Evolutionary conservation across 2,329 filamentous ascomycete genomes (phyloP).

Genomic region (Fusarium citri): DNA sequence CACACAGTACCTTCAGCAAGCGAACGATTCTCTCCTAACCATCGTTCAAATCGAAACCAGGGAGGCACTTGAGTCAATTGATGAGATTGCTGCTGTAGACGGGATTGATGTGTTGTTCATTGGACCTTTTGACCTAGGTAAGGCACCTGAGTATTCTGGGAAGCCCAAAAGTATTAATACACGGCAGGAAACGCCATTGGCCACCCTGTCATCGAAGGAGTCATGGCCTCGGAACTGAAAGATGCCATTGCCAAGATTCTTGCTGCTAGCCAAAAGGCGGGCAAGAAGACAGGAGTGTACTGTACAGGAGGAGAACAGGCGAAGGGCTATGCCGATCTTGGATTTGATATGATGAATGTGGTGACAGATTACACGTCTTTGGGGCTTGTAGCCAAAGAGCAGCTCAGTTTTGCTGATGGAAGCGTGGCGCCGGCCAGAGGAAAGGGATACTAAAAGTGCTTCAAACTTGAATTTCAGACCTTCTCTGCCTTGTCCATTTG

Average conservation of each 20-base stretch:
- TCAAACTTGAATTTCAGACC: slow-evolving; percentile 12
- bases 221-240: slow-evolving; percentile 68
- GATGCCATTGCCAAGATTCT: slow-evolving; percentile 69
- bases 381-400: slow-evolving; percentile 56
- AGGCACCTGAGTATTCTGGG: not conserved
- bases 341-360: slow-evolving; percentile 72
- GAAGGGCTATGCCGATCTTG: slow-evolving; percentile 64
- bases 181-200: slow-evolving; percentile 67
- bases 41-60: slow-evolving; percentile 77
- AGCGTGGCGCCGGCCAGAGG: slow-evolving; percentile 51
- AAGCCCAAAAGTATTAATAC: slow-evolving; percentile 9
- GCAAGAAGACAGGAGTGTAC: slow-evolving; percentile 75
- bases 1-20: slow-evolving; percentile 62
- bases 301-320: slow-evolving; percentile 67
- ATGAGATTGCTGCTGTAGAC: slow-evolving; percentile 70
- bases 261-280: slow-evolving; percentile 67
- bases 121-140: slow-evolving; percentile 73
- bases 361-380: slow-evolving; percentile 67
- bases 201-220: slow-evolving; percentile 69
- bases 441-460: slow-evolving; percentile 54
- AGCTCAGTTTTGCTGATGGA: slow-evolving; percentile 61
- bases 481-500: slow-evolving; percentile 73
- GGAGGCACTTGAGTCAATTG: slow-evolving; percentile 69
- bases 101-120: slow-evolving; percentile 74
- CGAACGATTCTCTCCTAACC: slow-evolving; percentile 66